Percentiles rank a stretch among this genome's conserved stretches.
These are phyloP conservation scores for Trypethelium eluteriae DNA, from an alignment of 495 filamentous ascomycete genomes.

Conservation along the genomic window DNA sequence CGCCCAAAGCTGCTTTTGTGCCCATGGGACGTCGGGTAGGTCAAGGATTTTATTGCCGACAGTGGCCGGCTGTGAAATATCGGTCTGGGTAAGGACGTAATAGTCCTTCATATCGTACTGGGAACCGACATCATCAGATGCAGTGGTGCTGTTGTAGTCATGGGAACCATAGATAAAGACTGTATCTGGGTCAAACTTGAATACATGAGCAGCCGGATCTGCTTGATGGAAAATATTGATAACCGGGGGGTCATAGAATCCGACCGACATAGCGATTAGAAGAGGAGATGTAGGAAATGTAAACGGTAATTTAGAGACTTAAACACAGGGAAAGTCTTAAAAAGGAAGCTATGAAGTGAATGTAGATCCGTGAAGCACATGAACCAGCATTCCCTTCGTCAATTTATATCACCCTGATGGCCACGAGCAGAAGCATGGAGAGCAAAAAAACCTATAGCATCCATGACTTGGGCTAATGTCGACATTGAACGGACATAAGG, in stretches of 20 bases:
- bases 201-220: constrained; percentile 60
- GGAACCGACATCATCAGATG: constrained; percentile 70
- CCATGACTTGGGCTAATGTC: not conserved
- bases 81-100: constrained; percentile 51
- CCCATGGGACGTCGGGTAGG: constrained; percentile 53
- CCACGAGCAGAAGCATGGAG: not conserved
- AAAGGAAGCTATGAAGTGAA: not conserved
- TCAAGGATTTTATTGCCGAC: constrained; percentile 54
- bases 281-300: no score
- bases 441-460: not conserved
- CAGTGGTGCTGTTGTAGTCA: constrained; percentile 54
- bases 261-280: not conserved
- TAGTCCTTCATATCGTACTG: constrained; percentile 75
- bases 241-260: not conserved
- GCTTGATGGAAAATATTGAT: constrained; percentile 31
- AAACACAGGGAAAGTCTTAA: no score
- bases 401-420: not conserved
- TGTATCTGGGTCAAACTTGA: constrained; percentile 41
- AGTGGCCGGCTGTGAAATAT: constrained; percentile 44
- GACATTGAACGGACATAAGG: not conserved
- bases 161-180: constrained; percentile 62
- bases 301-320: no score
- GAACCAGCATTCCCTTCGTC: not conserved
- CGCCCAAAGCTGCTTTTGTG: constrained; percentile 56
- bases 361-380: not conserved